Percentiles rank a stretch among this genome's conserved stretches.
Evolutionary conservation across 495 filamentous ascomycete species (phyloP).

Genomic region (Apiosordaria backusii): DNA sequence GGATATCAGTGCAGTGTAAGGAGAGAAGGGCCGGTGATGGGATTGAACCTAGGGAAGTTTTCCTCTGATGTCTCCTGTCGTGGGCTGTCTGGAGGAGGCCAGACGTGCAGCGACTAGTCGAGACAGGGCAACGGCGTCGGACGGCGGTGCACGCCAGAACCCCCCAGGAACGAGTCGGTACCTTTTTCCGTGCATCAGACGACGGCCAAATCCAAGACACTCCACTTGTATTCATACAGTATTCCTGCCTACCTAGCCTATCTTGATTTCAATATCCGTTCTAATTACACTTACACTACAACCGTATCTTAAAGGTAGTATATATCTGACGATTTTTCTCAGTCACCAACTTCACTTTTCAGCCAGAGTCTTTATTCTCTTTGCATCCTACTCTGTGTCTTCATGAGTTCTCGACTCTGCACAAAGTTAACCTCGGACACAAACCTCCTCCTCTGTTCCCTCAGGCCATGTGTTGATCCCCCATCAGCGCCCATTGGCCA

Average conservation of each 20-base stretch:
- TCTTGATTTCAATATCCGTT: not conserved
- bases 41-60: constrained; percentile 17
- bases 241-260: not conserved
- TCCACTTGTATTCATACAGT: constrained; percentile 8
- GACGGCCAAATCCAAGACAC: constrained; percentile 27
- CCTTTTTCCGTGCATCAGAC: constrained; percentile 19
- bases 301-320: not conserved
- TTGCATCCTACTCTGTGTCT: not conserved
- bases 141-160: constrained; percentile 27
- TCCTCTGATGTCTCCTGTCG: constrained; percentile 7
- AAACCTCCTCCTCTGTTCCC: not conserved
- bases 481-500: constrained; percentile 25
- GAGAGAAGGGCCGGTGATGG: constrained; percentile 8
- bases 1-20: constrained; percentile 14
- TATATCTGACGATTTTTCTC: not conserved
- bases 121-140: constrained; percentile 16
- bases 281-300: not conserved
- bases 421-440: not conserved
- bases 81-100: constrained; percentile 6
- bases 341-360: no score
- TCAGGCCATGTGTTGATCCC: constrained; percentile 2
- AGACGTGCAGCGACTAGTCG: constrained; percentile 10
- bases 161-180: constrained; percentile 25
- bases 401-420: no score
- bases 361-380: not conserved